Base-by-base conservation (phyloP, 306 rosid genomes). In the Prunus mira region DNA sequence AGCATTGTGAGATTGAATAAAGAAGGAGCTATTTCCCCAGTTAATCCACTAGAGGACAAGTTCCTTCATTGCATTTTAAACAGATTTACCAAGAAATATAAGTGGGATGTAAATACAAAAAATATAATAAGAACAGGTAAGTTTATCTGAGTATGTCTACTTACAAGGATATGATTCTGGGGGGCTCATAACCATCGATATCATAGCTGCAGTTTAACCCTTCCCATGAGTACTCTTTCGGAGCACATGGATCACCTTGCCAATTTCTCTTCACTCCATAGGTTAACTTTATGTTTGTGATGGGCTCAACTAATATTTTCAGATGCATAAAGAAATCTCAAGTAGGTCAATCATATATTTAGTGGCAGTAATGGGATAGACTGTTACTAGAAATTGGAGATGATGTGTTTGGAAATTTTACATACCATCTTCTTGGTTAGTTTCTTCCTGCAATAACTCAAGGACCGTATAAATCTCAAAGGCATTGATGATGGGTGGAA, bases 401-500 rank as follows among this genome's bases (percentile, higher is more conserved):
- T 46, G 22, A 45, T 15, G 7, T 58, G 7, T 28, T 6, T 27
- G 77, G 32, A 38, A 74, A 13, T 71, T 28, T 67, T 5, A 64
- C 82, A 32, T 75, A 89, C 93, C 83, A 62, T 87, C 88, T 52
- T 52, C 54, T 67, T 71, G 81, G 56, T 70, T 46, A n/a, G 91
- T 85, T 69, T 81, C 82, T 45, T n/a, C 25, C 3, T 85, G 73
- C 22, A 75, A 58, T 67, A 84, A 67, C 13, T 83, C 80, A 43
- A 52, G 71, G 0, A 43, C 55, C 3, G 49, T 0, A 67, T 85
- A 89, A 61, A 87, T 52, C 77, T 89, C 91, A 69, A 85, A 6
- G 43, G 86, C 94, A 65, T 89, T 89, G 54, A 89, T 72, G 45
- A 89, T 84, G 4, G 94, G 91, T 27, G 90, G 86, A 45, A 25